Evolutionary conservation across 2,329 filamentous ascomycete genomes (phyloP).

Genomic region (Chaetomiaceae sp.): DNA sequence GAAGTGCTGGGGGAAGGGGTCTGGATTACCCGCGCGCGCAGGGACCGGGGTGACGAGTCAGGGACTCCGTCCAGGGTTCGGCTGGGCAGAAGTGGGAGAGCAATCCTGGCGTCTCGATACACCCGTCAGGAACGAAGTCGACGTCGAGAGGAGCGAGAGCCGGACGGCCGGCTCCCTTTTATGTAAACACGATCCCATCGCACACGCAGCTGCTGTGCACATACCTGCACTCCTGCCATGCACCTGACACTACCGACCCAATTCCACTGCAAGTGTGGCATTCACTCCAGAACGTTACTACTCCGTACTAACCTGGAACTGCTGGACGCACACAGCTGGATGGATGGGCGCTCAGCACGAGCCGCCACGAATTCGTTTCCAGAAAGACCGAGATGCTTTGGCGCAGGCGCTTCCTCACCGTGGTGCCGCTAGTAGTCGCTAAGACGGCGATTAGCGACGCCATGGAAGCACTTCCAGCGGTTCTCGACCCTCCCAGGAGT

Average conservation of each 20-base stretch:
- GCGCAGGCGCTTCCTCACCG: conserved; percentile 16
- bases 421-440: conserved; percentile 11
- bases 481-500: conserved; percentile 11
- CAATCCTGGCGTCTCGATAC: not conserved
- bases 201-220: too few relatives aligned
- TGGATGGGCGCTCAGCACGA: too few relatives aligned
- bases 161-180: not conserved
- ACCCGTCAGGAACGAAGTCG: not conserved
- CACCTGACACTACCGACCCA: too few relatives aligned
- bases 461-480: conserved; percentile 8
- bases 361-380: not conserved
- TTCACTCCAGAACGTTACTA: too few relatives aligned
- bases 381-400: too few relatives aligned
- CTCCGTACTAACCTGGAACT: too few relatives aligned
- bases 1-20: not conserved
- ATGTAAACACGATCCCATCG: too few relatives aligned
- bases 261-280: too few relatives aligned
- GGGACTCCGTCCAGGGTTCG: not conserved
- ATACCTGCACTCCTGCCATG: too few relatives aligned
- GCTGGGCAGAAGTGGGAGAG: not conserved
- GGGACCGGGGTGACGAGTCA: conserved; percentile 9
- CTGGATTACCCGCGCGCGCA: conserved; percentile 1
- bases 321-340: too few relatives aligned
- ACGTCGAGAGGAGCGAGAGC: not conserved
- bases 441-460: conserved; percentile 20